phyloP scores from a whole-genome alignment of 768 basidiomycete species.

The Austroboletus festivus region DNA sequence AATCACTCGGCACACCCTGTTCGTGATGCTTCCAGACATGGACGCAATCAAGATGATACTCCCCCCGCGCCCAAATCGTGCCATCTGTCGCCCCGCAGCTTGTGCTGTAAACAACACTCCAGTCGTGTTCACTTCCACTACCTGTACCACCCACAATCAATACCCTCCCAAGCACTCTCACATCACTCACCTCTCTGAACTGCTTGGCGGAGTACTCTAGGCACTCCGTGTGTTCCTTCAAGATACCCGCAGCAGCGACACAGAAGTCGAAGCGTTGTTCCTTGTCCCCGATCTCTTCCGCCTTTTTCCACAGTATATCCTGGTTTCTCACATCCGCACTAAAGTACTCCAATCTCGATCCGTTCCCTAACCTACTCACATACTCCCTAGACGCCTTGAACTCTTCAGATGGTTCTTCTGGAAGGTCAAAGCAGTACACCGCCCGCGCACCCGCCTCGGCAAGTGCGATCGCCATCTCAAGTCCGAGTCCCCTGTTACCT shows the following conservation, averaged over 20 bases:
- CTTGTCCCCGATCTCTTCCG: slow-evolving; percentile 56
- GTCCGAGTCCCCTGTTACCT: slow-evolving; percentile 66
- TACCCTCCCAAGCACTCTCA: too few relatives aligned
- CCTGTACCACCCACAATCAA: slow-evolving; percentile 35
- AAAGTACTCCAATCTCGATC: slow-evolving; percentile 56
- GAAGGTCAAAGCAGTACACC: slow-evolving; percentile 68
- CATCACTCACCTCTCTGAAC: slow-evolving; percentile 53
- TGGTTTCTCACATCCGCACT: slow-evolving; percentile 66
- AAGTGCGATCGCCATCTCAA: slow-evolving; percentile 79
- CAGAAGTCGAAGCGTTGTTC: slow-evolving; percentile 75
- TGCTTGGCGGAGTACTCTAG: slow-evolving; percentile 62
- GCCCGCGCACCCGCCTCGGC: slow-evolving; percentile 69
- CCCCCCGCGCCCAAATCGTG: slow-evolving; percentile 42
- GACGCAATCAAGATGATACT: slow-evolving; percentile 60
- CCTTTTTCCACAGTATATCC: slow-evolving; percentile 51
- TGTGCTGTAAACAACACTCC: slow-evolving; percentile 62
- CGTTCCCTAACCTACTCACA: slow-evolving; percentile 43
- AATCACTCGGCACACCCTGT: slow-evolving; percentile 44
- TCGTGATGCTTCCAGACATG: slow-evolving; percentile 68
- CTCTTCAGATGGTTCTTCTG: slow-evolving; percentile 51
- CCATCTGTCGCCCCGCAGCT: slow-evolving; percentile 59
- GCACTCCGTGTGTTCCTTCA: slow-evolving; percentile 58
- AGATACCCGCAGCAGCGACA: slow-evolving; percentile 74
- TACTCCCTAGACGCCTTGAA: slow-evolving; percentile 54
- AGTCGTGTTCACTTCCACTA: slow-evolving; percentile 62